These are phyloP conservation scores for Larix kaempferi DNA, from an alignment of 75 land plant species.

Conservation along the genomic window DNA sequence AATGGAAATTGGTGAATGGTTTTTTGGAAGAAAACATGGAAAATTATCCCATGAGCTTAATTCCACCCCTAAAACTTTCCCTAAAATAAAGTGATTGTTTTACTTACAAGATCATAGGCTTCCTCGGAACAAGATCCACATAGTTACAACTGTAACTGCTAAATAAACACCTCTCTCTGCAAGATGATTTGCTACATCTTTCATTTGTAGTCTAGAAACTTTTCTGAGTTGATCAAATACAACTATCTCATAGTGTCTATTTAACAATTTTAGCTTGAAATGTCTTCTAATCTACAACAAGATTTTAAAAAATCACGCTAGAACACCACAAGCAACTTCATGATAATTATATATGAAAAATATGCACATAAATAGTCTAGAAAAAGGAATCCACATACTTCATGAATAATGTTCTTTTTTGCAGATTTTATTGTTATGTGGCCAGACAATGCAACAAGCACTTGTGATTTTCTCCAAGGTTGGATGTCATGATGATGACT, in stretches of 20 bases:
- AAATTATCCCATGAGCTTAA: no score
- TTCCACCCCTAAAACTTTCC: no score
- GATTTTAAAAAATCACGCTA: not conserved
- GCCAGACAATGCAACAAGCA: conserved; percentile 72
- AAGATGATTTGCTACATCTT: no score
- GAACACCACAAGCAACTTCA: not conserved
- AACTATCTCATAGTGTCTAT: conserved; percentile 93
- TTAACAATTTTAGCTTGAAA: conserved; percentile 90
- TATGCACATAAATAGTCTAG: not conserved
- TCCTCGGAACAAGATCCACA: conserved; percentile 68
- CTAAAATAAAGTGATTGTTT: no score
- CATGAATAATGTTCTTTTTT: conserved; percentile 69
- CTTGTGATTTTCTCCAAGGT: no score
- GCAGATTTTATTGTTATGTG: conserved; percentile 62
- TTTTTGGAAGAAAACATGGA: no score
- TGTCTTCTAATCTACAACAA: conserved; percentile 68
- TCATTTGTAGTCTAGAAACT: conserved; percentile 91
- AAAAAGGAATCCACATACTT: conserved; percentile 35
- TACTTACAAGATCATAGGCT: no score
- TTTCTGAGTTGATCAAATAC: conserved; percentile 84
- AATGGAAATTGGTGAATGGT: no score
- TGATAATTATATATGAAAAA: not conserved
- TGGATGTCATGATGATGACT: no score
- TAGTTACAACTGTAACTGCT: conserved; percentile 84
- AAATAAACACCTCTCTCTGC: conserved; percentile 93